Conservation (phyloP, 345 rosid genomes). For the Moringa oleifera region DNA sequence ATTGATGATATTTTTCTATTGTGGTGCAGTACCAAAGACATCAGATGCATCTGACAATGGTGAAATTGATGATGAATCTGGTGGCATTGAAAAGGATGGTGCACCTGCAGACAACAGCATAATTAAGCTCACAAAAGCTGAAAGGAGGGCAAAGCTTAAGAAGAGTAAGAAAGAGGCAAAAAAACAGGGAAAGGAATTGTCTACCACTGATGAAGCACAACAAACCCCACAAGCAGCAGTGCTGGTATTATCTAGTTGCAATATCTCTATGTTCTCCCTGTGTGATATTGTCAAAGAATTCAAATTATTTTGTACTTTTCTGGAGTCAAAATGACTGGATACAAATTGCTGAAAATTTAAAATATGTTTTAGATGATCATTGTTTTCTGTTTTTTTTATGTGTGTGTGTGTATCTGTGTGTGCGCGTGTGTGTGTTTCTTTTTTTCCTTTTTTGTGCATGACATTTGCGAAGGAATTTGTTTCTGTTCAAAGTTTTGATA, state of each 20-base stretch:
- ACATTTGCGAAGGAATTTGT: no score
- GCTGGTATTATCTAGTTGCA: conserved; percentile 48
- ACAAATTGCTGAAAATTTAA: background rate
- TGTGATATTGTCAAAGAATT: conserved; percentile 1
- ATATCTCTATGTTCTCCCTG: background rate
- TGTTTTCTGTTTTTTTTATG: no score
- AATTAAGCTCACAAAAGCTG: conserved; percentile 56
- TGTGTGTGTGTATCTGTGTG: no score
- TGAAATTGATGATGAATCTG: conserved; percentile 19
- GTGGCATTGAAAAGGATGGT: conserved; percentile 19
- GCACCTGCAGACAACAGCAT: conserved; percentile 30
- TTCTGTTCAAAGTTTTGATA: no score
- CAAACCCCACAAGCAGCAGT: conserved; percentile 66
- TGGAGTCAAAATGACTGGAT: background rate
- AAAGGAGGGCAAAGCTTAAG: conserved; percentile 77
- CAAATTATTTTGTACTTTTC: background rate
- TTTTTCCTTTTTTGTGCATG: no score
- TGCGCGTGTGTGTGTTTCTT: no score
- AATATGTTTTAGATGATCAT: background rate
- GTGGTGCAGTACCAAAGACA: conserved; percentile 32
- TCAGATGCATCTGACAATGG: conserved; percentile 19
- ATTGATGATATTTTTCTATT: background rate
- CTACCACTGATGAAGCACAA: conserved; percentile 33
- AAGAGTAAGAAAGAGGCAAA: conserved; percentile 73
- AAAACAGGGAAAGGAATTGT: conserved; percentile 48